Evolutionary conservation across 257 asterid genomes (phyloP).

Genomic region (Perilla frutescens): DNA sequence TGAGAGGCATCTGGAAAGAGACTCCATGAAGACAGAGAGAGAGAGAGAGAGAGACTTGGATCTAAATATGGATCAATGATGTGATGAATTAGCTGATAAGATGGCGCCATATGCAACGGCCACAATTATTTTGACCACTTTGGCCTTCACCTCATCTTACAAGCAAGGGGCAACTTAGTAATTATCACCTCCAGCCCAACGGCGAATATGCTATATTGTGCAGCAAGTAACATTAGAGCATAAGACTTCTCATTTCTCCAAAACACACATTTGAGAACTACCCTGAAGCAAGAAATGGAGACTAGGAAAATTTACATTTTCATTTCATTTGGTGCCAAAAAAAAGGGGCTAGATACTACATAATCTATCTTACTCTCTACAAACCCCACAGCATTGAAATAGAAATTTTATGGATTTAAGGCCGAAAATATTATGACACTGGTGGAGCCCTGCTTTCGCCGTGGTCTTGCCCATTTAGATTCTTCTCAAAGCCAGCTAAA

Average conservation of each 20-base stretch:
- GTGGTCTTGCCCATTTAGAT: conserved; percentile 36
- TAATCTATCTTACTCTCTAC: conserved; percentile 22
- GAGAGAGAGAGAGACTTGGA: conserved; percentile 1
- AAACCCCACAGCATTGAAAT: background rate
- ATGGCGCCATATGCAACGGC: conserved; percentile 57
- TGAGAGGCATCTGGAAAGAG: conserved; percentile 64
- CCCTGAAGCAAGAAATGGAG: background rate
- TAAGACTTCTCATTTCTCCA: background rate
- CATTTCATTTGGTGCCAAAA: background rate
- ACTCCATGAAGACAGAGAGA: conserved; percentile 57
- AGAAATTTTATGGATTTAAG: background rate
- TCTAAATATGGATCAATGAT: conserved; percentile 14
- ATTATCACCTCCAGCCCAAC: background rate
- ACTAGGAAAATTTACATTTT: background rate
- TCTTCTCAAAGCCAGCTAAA: conserved; percentile 62
- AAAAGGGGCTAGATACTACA: background rate
- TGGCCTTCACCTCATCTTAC: background rate
- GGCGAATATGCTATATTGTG: background rate
- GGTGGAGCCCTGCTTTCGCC: conserved; percentile 40
- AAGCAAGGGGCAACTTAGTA: background rate
- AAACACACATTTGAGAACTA: background rate
- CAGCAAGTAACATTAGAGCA: too few species aligned
- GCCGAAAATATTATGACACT: conserved; percentile 31
- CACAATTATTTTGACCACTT: conserved; percentile 4
- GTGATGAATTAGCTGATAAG: conserved; percentile 41